Base-by-base conservation (phyloP, 441 rosid species). In the Gossypium laxum region DNA sequence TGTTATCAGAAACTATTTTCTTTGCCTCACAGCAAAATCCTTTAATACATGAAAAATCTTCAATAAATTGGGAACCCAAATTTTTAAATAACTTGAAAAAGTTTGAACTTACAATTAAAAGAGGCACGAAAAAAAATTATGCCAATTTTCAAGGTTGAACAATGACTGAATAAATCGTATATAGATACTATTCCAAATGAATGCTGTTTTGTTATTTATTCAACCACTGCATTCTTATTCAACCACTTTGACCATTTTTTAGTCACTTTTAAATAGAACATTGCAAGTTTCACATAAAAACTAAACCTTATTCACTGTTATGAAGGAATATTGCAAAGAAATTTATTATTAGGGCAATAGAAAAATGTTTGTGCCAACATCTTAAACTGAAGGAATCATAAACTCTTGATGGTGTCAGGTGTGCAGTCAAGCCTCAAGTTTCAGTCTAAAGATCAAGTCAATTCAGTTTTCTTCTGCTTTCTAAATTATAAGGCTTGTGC, bases 391-490 rank as follows among this genome's bases (percentile, higher is more conserved):
- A 64, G 12, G 55, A 64, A 65, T 17, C 11, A 65, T 6, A 45
- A 45, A 65, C 38, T 65, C 34, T 12, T n/a, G 55, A 47, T 45
- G 55, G 69, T 43, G 19, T 12, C 34, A 45, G 11, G 41, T 47
- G 14, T 18, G 5, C 50, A 21, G 32, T 7, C 56, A 63, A 63
- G 54, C 54, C 70, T 66, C 56, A 66, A 2, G 41, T 6, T 66
- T 14, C 41, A 66, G 41, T 14, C 70, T 24, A 66, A 38, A 66
- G 0, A 24, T 45, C 38, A 8, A 47, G 56, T 21, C 34, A 43
- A 14, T 21, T 41, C 69, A 45, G 32, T 64, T 64, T 64, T 64
- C 69, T 45, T 64, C 69, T 2, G 19, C 32, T 45, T 59, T 43
- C 30, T 18, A 41, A 41, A 63, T 63, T 38, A 62, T 22, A 62